phyloP scores from a whole-genome alignment of 2,329 filamentous ascomycete species.

The Botryotinia calthae region DNA sequence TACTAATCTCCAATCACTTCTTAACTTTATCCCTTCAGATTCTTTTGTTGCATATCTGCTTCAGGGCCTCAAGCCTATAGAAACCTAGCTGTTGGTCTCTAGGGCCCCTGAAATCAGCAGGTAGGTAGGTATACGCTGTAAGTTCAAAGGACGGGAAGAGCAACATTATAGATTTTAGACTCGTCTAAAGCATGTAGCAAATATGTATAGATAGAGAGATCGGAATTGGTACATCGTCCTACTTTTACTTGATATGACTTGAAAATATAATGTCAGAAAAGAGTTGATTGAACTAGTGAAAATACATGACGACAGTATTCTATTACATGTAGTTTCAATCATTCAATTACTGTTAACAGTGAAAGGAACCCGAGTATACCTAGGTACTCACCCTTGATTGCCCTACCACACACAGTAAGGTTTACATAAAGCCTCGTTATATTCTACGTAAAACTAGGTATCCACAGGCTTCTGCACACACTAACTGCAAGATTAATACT shows the following conservation, averaged over 20 bases:
- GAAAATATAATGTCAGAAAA: not conserved
- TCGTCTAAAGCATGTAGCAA: not conserved
- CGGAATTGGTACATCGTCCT: not conserved
- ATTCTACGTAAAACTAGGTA: not conserved
- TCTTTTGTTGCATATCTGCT: not conserved
- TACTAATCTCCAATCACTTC: not conserved
- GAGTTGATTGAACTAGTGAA: not conserved
- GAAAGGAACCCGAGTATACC: not conserved
- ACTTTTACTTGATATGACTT: not conserved
- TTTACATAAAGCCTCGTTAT: not conserved
- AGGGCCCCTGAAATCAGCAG: not conserved
- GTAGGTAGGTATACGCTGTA: not conserved
- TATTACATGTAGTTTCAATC: not conserved
- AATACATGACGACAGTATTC: not conserved
- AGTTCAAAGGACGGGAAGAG: not conserved
- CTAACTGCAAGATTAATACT: not conserved
- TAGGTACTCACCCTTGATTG: not conserved
- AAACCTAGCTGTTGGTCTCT: not conserved
- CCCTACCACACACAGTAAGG: not conserved
- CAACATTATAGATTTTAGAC: not conserved
- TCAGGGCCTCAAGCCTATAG: not conserved
- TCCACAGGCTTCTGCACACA: not conserved
- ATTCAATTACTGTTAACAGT: not conserved
- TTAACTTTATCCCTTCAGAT: not conserved
- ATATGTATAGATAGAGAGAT: not conserved